Evolutionary conservation across 1,284 basidiomycete genomes (phyloP).

Genomic region (Puccinia triticina): DNA sequence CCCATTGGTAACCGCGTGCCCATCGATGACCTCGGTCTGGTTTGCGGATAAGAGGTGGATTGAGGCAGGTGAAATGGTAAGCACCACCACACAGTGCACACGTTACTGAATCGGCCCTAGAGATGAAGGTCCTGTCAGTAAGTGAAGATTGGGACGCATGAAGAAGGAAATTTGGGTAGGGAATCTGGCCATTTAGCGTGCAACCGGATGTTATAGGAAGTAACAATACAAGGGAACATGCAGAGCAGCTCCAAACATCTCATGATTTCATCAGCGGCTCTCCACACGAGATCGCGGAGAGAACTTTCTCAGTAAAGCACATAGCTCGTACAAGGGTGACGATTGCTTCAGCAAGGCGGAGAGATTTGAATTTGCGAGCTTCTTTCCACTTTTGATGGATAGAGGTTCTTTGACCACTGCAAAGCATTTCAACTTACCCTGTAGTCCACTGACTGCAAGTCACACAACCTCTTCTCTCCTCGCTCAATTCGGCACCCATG

Average conservation of each 20-base stretch:
- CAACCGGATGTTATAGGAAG: neutral
- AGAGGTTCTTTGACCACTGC: neutral
- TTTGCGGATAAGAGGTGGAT: conserved; percentile 51
- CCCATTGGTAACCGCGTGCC: conserved; percentile 50
- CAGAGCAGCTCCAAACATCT: neutral
- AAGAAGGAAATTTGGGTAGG: neutral
- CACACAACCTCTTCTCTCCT: conserved; percentile 48
- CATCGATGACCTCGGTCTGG: conserved; percentile 49
- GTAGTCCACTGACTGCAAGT: conserved; percentile 50
- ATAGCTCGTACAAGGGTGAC: neutral
- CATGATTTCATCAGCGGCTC: neutral
- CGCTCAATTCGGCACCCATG: conserved; percentile 50
- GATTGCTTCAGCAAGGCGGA: neutral
- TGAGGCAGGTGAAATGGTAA: conserved; percentile 51
- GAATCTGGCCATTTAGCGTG: neutral
- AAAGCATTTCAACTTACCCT: conserved; percentile 28
- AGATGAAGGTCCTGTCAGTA: conserved; percentile 1
- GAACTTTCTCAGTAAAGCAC: neutral
- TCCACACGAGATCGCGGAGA: neutral
- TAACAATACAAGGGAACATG: neutral
- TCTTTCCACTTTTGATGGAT: neutral
- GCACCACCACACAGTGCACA: conserved; percentile 47
- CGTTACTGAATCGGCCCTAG: conserved; percentile 48
- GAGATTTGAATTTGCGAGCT: neutral
- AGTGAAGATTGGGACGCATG: neutral